phyloP scores from a whole-genome alignment of 257 asterid genomes.

The Solanum boliviense region DNA sequence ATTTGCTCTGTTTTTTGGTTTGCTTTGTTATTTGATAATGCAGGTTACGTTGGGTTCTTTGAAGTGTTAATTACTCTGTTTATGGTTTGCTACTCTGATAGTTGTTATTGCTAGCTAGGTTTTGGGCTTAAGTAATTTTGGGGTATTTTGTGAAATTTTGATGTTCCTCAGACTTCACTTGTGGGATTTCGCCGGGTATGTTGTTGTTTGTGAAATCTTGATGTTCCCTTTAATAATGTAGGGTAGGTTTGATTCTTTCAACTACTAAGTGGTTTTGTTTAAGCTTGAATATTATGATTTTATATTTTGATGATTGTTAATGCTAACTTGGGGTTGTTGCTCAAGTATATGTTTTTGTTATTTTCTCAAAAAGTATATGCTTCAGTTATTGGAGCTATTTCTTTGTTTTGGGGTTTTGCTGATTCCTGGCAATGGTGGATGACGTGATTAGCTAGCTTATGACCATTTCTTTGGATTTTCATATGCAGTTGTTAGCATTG shows the following conservation, averaged over 20 bases:
- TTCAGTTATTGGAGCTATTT: not conserved
- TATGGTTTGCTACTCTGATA: not conserved
- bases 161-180: not conserved
- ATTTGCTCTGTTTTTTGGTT: not conserved
- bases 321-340: not conserved
- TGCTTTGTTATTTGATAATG: not conserved
- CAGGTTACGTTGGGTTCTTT: not conserved
- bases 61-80: not conserved
- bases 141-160: not conserved
- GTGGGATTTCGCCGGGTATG: not conserved
- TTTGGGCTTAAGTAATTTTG: not conserved
- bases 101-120: not conserved
- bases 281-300: not conserved
- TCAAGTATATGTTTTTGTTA: not conserved
- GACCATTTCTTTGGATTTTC: not conserved
- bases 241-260: not conserved
- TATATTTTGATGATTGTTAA: not conserved
- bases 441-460: not conserved
- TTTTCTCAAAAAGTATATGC: not conserved
- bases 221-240: not conserved
- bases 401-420: not conserved
- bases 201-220: not conserved
- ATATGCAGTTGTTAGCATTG: not conserved
- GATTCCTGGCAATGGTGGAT: not conserved
- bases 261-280: not conserved